Conservation (phyloP, 768 basidiomycete genomes). For the Collybiopsis confluens region DNA sequence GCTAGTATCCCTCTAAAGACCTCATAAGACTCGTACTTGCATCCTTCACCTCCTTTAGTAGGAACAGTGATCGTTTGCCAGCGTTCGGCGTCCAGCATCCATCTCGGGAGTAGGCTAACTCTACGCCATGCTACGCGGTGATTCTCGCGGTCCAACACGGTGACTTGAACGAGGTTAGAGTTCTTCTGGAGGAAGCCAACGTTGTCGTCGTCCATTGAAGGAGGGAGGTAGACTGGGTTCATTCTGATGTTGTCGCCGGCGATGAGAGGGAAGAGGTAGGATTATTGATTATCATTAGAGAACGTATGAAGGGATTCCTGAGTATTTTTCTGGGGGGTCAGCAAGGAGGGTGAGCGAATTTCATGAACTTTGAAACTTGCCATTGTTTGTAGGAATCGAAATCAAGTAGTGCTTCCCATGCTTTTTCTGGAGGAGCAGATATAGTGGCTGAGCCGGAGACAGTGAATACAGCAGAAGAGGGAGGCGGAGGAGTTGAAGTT, state of each 20-base stretch:
- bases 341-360: background rate
- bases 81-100: conserved; percentile 50
- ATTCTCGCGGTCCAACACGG: conserved; percentile 46
- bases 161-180: conserved; percentile 42
- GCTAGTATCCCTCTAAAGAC: conserved; percentile 55
- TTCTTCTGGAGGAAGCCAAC: conserved; percentile 26
- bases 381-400: conserved; percentile 62
- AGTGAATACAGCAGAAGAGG: conserved; percentile 25
- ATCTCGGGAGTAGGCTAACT: conserved; percentile 29
- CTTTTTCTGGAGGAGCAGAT: conserved; percentile 37
- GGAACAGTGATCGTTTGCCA: conserved; percentile 59
- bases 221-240: conserved; percentile 53
- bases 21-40: conserved; percentile 62
- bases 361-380: conserved; percentile 24
- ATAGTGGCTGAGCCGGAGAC: conserved; percentile 27
- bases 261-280: background rate
- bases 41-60: conserved; percentile 40
- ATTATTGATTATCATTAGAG: background rate
- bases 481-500: conserved; percentile 20
- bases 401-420: conserved; percentile 31
- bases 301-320: conserved; percentile 64
- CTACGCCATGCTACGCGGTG: conserved; percentile 57
- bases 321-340: background rate
- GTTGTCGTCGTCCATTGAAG: conserved; percentile 44
- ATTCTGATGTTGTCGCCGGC: conserved; percentile 47